Conservation (phyloP, 176 grass and related monocot genomes). For the Raddia guianensis region DNA sequence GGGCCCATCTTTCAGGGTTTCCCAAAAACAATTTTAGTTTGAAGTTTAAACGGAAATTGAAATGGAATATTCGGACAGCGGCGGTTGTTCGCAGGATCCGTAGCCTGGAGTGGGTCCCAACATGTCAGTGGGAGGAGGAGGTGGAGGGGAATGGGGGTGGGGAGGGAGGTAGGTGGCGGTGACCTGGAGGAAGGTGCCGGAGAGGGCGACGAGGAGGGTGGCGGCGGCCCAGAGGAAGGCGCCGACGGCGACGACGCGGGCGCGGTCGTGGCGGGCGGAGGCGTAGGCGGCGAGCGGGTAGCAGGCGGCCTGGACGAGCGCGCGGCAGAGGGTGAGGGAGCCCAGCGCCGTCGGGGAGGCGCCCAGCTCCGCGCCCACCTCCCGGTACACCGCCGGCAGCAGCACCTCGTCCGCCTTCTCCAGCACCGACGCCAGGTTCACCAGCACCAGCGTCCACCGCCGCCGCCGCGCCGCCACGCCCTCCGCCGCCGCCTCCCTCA, state of each 20-base stretch:
- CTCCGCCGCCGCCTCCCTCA: not conserved
- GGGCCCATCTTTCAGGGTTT: not conserved
- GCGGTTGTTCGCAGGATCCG: not conserved
- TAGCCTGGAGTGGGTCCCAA: not conserved
- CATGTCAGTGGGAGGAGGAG: not conserved
- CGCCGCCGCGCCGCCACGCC: not conserved
- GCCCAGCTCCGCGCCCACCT: conserved; percentile 67
- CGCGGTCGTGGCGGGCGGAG: conserved; percentile 64
- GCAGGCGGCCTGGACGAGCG: conserved; percentile 69
- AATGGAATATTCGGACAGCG: conserved; percentile 33
- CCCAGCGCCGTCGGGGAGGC: conserved; percentile 67
- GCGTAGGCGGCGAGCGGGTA: conserved; percentile 92
- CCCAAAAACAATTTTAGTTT: not conserved
- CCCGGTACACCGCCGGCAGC: conserved; percentile 78
- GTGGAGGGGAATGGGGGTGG: not conserved
- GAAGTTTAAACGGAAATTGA: not conserved
- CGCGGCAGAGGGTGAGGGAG: conserved; percentile 75
- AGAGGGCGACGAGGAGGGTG: conserved; percentile 75
- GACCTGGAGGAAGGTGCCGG: conserved; percentile 70
- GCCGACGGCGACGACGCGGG: conserved; percentile 61
- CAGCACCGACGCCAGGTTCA: conserved; percentile 77
- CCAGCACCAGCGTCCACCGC: conserved; percentile 72
- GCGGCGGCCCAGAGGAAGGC: conserved; percentile 90
- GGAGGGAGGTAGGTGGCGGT: not conserved
- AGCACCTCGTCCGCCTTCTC: conserved; percentile 86